A percentile compares a stretch with the other conserved stretches of the same genome.
phyloP scores from a whole-genome alignment of 768 basidiomycete species.

The Leucocoprinus birnbaumii region DNA sequence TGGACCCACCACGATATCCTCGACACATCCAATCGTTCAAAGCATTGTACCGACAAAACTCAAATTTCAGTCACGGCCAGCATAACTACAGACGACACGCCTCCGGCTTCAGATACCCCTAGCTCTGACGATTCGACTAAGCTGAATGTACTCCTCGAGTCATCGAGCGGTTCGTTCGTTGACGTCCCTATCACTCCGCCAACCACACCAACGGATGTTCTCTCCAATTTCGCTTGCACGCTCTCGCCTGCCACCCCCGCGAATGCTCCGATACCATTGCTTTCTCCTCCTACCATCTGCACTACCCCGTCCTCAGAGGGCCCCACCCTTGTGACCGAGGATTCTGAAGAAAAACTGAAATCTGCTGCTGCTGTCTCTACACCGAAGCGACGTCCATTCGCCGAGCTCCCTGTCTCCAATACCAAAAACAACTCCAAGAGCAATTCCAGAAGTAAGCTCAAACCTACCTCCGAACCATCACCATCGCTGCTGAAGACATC shows the following conservation, averaged over 20 bases:
- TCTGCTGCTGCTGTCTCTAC: neutral
- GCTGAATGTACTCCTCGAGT: neutral
- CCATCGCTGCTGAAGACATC: neutral
- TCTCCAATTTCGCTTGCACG: neutral
- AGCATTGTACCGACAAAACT: neutral
- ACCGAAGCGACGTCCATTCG: neutral
- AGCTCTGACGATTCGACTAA: neutral
- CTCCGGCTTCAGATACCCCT: neutral
- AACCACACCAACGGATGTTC: neutral
- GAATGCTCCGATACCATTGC: neutral
- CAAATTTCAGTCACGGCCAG: neutral
- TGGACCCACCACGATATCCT: neutral
- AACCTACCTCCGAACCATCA: neutral
- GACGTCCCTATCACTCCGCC: neutral
- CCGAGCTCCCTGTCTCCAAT: neutral
- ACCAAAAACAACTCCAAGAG: no score
- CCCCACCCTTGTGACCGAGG: neutral
- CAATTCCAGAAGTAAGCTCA: neutral
- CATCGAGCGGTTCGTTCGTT: neutral
- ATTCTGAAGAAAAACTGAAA: neutral
- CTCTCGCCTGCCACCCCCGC: neutral
- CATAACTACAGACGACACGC: neutral
- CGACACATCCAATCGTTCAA: neutral
- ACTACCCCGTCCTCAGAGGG: neutral
- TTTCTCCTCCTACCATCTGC: neutral